Base-by-base conservation (phyloP, 805 yeast genomes). In the Metschnikowia peoriensis region DNA sequence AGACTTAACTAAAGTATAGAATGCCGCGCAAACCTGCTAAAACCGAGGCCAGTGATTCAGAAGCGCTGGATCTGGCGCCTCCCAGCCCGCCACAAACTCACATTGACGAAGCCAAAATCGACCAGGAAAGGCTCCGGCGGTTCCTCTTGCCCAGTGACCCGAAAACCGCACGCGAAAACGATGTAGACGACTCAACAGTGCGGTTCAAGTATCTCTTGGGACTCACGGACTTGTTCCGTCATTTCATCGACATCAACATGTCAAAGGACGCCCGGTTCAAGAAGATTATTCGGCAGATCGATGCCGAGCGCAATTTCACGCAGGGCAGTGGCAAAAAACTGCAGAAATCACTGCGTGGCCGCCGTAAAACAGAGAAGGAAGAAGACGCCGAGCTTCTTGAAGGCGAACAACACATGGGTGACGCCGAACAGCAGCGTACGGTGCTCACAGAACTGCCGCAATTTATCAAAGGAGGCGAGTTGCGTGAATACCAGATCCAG, bases 401-500 rank as follows among this genome's bases (percentile, higher is more conserved):
- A 51, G 97, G 88, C 52, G 97, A 90, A 67, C 89, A 82, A 56
- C 82, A 75, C 46, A 88, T 80, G 56, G 80, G 75, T 44, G 75
- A 68, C 39, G 78, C 75, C 35, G 82, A 78, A 38, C 75, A 85
- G 4, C 69, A 67, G 41, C 58, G 65, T 7, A 84, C 90, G 0
- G 86, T 88, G n/a, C 76, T 93, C 48, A 86, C 96, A 0, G 96
- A 89, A 63, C 83, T 93, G 0, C 99, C 99, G 0, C 75, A 83
- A 3, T 93, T 78, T 65, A 73, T 93, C 41, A 71, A 84, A 39
- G 70, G 67, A 7, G 99, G 99, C 9, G 77, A 66, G 49, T 73
- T 94, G 61, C 80, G 99, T 61, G 96, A 90, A 64, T 93, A 94
- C 66, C 99, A 93, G 72, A 76, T 93, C 32, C 97, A 91, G 65